A percentile compares a stretch with the other conserved stretches of the same genome.
phyloP scores from a whole-genome alignment of 2,329 filamentous ascomycete species.

The Fusarium nodosum region DNA sequence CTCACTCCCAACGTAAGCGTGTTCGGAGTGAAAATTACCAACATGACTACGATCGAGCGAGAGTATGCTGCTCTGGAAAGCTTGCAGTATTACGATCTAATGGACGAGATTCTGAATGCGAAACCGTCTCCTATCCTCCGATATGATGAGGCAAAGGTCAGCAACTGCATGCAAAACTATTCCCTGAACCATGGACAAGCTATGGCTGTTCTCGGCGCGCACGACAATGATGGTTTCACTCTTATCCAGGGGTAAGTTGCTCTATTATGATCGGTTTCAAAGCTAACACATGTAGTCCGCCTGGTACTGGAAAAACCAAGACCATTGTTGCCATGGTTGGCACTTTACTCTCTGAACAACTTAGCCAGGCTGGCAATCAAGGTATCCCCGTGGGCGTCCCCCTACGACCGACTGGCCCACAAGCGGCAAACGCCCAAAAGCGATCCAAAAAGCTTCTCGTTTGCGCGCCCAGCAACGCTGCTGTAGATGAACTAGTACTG shows the following conservation, averaged over 20 bases:
- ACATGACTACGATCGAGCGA: slow-evolving; percentile 93
- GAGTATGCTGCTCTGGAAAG: slow-evolving; percentile 94
- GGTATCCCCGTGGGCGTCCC: slow-evolving; percentile 53
- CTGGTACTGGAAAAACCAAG: slow-evolving; percentile 98
- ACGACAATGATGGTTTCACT: slow-evolving; percentile 97
- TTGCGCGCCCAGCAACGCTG: slow-evolving; percentile 98
- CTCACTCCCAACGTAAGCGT: slow-evolving; percentile 79
- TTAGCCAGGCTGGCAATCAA: slow-evolving; percentile 53
- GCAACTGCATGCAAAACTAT: slow-evolving; percentile 80
- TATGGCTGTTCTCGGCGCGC: slow-evolving; percentile 89
- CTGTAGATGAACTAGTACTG: slow-evolving; percentile 95
- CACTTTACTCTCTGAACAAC: slow-evolving; percentile 68
- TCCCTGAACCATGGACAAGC: slow-evolving; percentile 90
- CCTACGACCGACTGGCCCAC: slow-evolving; percentile 47
- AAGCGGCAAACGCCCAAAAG: slow-evolving; percentile 47
- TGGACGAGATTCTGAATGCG: slow-evolving; percentile 89
- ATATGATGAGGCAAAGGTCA: slow-evolving; percentile 81
- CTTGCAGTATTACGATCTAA: slow-evolving; percentile 94
- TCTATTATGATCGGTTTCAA: not conserved
- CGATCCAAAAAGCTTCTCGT: slow-evolving; percentile 87
- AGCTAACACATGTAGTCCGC: slow-evolving; percentile 71
- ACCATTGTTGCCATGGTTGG: slow-evolving; percentile 98
- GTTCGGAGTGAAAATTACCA: slow-evolving; percentile 85
- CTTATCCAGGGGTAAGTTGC: slow-evolving; percentile 83
- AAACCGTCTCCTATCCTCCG: slow-evolving; percentile 89